Percentiles rank a stretch among this genome's conserved stretches.
These are phyloP conservation scores for Albugo candida DNA, from an alignment of 352 stramenopile genomes.

Conservation along the genomic window DNA sequence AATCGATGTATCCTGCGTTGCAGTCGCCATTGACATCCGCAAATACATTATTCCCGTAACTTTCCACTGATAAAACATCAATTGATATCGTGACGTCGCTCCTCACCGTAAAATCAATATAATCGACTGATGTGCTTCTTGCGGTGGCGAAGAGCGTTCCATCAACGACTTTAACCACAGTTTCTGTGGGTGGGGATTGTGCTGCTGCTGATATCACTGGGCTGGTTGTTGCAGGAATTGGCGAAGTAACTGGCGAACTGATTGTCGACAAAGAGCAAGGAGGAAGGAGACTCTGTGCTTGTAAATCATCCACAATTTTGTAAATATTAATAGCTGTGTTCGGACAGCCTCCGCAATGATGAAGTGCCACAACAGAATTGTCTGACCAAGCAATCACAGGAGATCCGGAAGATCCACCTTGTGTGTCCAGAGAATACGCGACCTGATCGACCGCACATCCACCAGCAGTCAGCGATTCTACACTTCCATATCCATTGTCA, in stretches of 20 bases:
- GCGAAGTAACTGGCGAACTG: slow-evolving; percentile 8
- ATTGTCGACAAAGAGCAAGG: slow-evolving; percentile 13
- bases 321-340: slow-evolving; percentile 57
- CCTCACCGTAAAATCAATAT: slow-evolving; percentile 32
- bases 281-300: slow-evolving; percentile 17
- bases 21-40: slow-evolving; percentile 49
- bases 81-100: slow-evolving; percentile 23
- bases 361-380: slow-evolving; percentile 40
- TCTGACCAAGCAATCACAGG: slow-evolving; percentile 33
- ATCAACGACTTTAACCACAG: slow-evolving; percentile 17
- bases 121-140: slow-evolving; percentile 35
- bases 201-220: not conserved
- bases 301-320: slow-evolving; percentile 36
- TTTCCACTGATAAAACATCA: slow-evolving; percentile 47
- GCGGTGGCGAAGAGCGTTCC: slow-evolving; percentile 39
- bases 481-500: slow-evolving; percentile 14
- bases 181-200: slow-evolving; percentile 2
- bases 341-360: slow-evolving; percentile 55
- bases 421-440: slow-evolving; percentile 47
- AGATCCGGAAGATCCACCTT: slow-evolving; percentile 46
- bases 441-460: slow-evolving; percentile 34
- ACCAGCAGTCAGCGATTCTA: slow-evolving; percentile 20
- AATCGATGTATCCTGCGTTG: slow-evolving; percentile 46
- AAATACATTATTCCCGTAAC: slow-evolving; percentile 12
- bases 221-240: slow-evolving; percentile 1